A percentile compares a stretch with the other conserved stretches of the same genome.
These are phyloP conservation scores for Fusarium brachygibbosum DNA, from an alignment of 2,329 filamentous ascomycete species.

Conservation along the genomic window DNA sequence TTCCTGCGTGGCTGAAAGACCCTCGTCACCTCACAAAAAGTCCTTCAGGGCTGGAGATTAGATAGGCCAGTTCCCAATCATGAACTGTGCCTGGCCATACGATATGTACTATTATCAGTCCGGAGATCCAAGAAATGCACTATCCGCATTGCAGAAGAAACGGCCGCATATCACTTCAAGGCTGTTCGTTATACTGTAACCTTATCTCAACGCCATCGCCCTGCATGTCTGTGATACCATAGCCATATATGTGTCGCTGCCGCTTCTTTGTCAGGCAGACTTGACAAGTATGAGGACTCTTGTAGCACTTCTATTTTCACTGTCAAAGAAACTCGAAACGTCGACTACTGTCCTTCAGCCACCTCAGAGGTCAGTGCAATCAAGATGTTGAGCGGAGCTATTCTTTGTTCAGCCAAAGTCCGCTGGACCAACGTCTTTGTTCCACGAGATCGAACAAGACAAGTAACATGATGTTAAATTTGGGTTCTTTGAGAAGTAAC, in stretches of 20 bases:
- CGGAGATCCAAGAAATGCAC: slow-evolving; percentile 42
- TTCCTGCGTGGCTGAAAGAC: slow-evolving; percentile 36
- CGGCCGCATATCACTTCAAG: slow-evolving; percentile 44
- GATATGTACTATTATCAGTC: slow-evolving; percentile 41
- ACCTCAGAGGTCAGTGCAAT: slow-evolving; percentile 14
- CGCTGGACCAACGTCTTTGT: slow-evolving; percentile 20
- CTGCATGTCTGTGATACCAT: slow-evolving; percentile 36
- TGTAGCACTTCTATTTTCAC: slow-evolving; percentile 28
- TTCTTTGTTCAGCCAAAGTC: slow-evolving; percentile 25
- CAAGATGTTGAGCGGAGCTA: not conserved
- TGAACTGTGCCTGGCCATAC: slow-evolving; percentile 31
- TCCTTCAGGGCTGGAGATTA: slow-evolving; percentile 45
- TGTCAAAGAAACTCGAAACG: slow-evolving; percentile 31
- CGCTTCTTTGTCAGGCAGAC: slow-evolving; percentile 26
- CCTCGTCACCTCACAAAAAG: slow-evolving; percentile 36
- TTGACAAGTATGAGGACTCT: not conserved
- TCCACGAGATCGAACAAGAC: slow-evolving; percentile 3
- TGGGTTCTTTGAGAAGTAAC: slow-evolving; percentile 3
- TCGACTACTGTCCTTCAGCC: not conserved
- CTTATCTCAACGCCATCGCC: slow-evolving; percentile 43
- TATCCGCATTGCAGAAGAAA: slow-evolving; percentile 42
- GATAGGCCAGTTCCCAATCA: slow-evolving; percentile 48
- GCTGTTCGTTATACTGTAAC: slow-evolving; percentile 28
- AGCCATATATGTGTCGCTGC: slow-evolving; percentile 41
- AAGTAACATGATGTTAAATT: slow-evolving; percentile 7